Percentiles rank a stretch among this genome's conserved stretches.
Evolutionary conservation across 495 filamentous ascomycete genomes (phyloP).

Genomic region (Neurospora tetrasperma): DNA sequence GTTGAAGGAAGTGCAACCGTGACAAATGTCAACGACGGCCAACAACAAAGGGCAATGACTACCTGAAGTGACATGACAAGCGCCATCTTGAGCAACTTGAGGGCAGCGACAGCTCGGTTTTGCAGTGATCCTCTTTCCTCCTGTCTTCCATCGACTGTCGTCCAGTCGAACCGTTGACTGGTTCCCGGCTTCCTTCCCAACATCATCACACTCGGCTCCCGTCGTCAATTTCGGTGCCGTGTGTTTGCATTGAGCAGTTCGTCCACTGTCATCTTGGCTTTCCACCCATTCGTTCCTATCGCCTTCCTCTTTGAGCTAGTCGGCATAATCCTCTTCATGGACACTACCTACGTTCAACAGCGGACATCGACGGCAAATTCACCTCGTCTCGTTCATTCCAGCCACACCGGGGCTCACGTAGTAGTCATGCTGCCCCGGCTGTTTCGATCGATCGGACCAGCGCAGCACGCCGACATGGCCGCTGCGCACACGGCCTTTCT

Average conservation of each 20-base stretch:
- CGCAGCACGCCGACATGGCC: background rate
- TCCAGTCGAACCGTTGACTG: background rate
- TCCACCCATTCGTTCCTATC: background rate
- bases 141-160: background rate
- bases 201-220: background rate
- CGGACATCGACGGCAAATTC: background rate
- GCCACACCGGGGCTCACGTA: slow-evolving; percentile 6
- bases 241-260: background rate
- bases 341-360: too few species aligned
- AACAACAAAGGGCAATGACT: background rate
- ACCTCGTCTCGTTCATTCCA: background rate
- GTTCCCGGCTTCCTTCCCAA: background rate
- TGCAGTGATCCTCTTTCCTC: background rate
- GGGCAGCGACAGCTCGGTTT: background rate
- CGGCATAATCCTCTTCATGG: background rate
- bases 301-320: background rate
- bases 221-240: background rate
- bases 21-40: background rate
- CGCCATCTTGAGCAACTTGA: background rate
- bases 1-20: background rate
- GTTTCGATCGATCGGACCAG: slow-evolving; percentile 5
- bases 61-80: background rate
- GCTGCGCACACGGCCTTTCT: background rate
- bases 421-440: background rate
- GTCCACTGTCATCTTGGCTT: background rate